These are phyloP conservation scores for Deuterostichococcus epilithicus DNA, from an alignment of 139 green algal species.

Conservation along the genomic window DNA sequence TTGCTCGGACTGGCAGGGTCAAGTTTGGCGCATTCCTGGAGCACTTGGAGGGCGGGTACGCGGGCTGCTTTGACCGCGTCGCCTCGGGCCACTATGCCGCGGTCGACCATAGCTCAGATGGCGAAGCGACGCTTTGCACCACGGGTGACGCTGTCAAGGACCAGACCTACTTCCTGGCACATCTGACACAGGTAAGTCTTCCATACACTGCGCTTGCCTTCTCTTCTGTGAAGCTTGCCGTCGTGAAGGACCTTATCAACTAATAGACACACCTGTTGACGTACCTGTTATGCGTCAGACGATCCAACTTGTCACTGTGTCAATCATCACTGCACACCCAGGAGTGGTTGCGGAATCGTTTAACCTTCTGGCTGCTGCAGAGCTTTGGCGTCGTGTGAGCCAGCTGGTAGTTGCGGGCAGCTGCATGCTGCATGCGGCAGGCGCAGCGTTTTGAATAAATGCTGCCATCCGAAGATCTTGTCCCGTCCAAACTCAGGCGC, in stretches of 20 bases:
- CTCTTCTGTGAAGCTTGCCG: slow-evolving; percentile 31
- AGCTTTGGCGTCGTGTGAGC: too few relatives aligned
- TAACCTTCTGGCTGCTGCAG: too few relatives aligned
- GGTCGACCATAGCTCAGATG: not conserved
- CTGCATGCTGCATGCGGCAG: too few relatives aligned
- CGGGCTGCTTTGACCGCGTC: slow-evolving; percentile 57
- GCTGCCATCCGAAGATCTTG: too few relatives aligned
- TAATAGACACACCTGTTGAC: too few relatives aligned
- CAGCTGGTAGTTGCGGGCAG: too few relatives aligned
- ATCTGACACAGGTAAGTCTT: slow-evolving; percentile 43
- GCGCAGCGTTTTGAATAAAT: too few relatives aligned
- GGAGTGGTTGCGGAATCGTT: too few relatives aligned
- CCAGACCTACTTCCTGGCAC: slow-evolving; percentile 91
- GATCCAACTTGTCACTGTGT: too few relatives aligned
- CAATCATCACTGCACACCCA: too few relatives aligned
- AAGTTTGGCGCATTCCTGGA: slow-evolving; percentile 94
- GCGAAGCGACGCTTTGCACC: slow-evolving; percentile 42
- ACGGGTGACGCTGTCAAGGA: slow-evolving; percentile 85
- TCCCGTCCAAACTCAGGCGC: slow-evolving; percentile 26
- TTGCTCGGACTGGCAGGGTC: slow-evolving; percentile 33
- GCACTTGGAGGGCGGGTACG: slow-evolving; percentile 52
- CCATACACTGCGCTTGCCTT: slow-evolving; percentile 17
- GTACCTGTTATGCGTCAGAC: too few relatives aligned
- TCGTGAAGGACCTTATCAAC: too few relatives aligned
- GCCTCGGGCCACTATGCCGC: slow-evolving; percentile 79